Evolutionary conservation across 805 yeast species (phyloP).

Genomic region (Lachancea mirantina): DNA sequence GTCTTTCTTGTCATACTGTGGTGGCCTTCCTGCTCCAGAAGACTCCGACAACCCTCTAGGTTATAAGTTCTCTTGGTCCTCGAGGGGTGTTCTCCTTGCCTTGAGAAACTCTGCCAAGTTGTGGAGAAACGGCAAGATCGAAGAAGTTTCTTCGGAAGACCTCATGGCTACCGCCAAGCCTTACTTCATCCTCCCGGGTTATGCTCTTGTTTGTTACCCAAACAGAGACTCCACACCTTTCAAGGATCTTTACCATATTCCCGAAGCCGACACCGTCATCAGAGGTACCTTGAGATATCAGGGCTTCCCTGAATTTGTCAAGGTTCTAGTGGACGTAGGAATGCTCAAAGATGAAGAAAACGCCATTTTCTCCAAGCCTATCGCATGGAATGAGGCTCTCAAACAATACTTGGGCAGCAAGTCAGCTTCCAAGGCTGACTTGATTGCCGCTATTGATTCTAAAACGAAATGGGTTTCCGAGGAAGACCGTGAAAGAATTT

Average conservation of each 20-base stretch:
- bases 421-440: constrained; percentile 63
- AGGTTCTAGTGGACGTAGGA: constrained; percentile 90
- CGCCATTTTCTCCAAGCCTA: constrained; percentile 48
- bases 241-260: constrained; percentile 86
- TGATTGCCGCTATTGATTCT: constrained; percentile 65
- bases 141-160: constrained; percentile 74
- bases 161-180: constrained; percentile 94
- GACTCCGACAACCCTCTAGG: constrained; percentile 96
- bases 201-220: constrained; percentile 90
- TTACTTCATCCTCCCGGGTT: constrained; percentile 93
- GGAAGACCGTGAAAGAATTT: constrained; percentile 78
- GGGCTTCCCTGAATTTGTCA: constrained; percentile 97
- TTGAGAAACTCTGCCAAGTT: constrained; percentile 88
- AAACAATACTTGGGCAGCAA: constrained; percentile 67
- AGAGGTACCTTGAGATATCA: constrained; percentile 97
- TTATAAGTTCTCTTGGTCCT: constrained; percentile 98
- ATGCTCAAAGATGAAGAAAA: constrained; percentile 73
- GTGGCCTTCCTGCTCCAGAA: constrained; percentile 98
- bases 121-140: constrained; percentile 81
- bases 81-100: constrained; percentile 95
- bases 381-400: constrained; percentile 86
- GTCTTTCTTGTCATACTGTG: constrained; percentile 94
- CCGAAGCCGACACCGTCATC: constrained; percentile 94
- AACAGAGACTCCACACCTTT: constrained; percentile 96
- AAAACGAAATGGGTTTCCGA: constrained; percentile 75